phyloP scores from a whole-genome alignment of 2,329 filamentous ascomycete species.

The Fusarium guadeloupense region DNA sequence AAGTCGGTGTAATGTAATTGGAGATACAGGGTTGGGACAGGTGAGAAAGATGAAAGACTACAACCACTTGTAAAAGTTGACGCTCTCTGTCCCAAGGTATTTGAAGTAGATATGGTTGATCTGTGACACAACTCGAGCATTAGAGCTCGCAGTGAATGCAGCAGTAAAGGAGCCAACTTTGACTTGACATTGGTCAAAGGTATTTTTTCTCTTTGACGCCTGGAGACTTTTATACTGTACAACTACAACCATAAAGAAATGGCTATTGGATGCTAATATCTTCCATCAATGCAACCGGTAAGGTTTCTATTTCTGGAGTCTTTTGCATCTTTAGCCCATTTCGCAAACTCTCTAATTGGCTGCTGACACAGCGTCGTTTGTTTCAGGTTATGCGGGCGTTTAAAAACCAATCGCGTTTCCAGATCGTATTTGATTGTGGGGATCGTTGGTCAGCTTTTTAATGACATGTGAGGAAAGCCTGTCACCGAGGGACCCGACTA shows the following conservation, averaged over 20 bases:
- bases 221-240: constrained; percentile 4
- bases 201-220: neutral
- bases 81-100: neutral
- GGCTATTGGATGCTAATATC: constrained; percentile 1
- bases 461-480: too few relatives aligned
- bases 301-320: constrained; percentile 42
- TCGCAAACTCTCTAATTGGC: constrained; percentile 37
- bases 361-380: constrained; percentile 43
- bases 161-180: neutral
- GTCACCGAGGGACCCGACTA: too few relatives aligned
- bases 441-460: constrained; percentile 1
- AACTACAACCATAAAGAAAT: constrained; percentile 1
- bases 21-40: constrained; percentile 33
- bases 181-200: too few relatives aligned
- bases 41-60: constrained; percentile 30
- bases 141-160: too few relatives aligned
- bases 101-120: neutral
- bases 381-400: constrained; percentile 50
- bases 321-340: constrained; percentile 9
- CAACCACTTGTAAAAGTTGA: neutral
- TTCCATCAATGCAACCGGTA: neutral
- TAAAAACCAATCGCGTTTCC: constrained; percentile 42
- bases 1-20: constrained; percentile 37
- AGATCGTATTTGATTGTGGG: constrained; percentile 21
- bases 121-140: too few relatives aligned